phyloP scores from a whole-genome alignment of 768 basidiomycete genomes.

The Pleurotus eryngii region DNA sequence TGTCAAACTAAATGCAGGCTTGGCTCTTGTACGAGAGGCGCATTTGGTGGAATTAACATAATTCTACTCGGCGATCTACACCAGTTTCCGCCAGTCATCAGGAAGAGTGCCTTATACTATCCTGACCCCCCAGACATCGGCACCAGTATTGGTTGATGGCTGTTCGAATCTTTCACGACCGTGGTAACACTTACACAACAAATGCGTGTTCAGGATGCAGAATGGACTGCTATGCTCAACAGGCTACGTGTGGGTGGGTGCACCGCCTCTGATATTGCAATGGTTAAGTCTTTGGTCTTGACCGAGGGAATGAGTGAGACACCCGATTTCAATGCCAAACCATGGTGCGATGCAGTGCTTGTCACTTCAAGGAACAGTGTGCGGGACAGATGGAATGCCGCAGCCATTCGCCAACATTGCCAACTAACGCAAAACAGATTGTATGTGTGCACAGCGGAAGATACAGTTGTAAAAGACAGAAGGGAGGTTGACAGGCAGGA shows the following conservation, averaged over 20 bases:
- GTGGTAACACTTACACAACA: constrained; percentile 33
- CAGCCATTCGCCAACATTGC: constrained; percentile 20
- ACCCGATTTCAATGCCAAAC: constrained; percentile 14
- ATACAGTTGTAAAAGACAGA: constrained; percentile 12
- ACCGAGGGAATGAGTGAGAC: neutral
- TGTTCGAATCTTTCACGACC: constrained; percentile 24
- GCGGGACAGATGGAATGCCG: constrained; percentile 24
- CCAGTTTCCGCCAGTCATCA: constrained; percentile 26
- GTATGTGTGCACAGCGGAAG: constrained; percentile 22
- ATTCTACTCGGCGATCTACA: constrained; percentile 32
- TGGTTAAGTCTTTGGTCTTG: constrained; percentile 22
- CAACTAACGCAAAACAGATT: constrained; percentile 9
- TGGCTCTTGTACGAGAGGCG: neutral
- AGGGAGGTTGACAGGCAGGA: constrained; percentile 3
- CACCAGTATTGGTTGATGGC: constrained; percentile 12
- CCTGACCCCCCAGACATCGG: neutral
- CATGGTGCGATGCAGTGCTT: constrained; percentile 21
- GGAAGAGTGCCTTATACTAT: constrained; percentile 21
- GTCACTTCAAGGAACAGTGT: constrained; percentile 29
- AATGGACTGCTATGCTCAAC: constrained; percentile 28
- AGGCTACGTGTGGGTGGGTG: constrained; percentile 21
- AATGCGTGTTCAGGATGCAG: constrained; percentile 23
- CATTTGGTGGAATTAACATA: constrained; percentile 23
- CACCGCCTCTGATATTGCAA: constrained; percentile 18
- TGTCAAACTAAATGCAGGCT: neutral